Evolutionary conservation across 208 protist genomes (phyloP), one percentile per base, ranked within the genome.

Genomic region (Willaertia magna): DNA sequence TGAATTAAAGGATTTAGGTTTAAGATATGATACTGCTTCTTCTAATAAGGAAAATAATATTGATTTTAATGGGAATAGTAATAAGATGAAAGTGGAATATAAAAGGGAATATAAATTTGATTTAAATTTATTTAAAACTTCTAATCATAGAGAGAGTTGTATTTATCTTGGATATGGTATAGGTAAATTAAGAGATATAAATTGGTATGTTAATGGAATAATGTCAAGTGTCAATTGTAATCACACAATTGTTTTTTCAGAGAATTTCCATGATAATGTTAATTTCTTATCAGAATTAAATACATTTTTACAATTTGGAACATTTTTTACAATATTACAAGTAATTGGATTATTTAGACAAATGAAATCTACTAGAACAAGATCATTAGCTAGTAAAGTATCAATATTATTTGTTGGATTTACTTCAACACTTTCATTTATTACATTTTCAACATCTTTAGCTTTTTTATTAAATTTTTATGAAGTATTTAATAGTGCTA

Each of bases 401-500:
- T 83, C 78, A 42, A 30, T 55, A 49, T 43, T 83, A 12, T 47
- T 55, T 6, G 30, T 83, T 0, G 78, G 46, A 22, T 67, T 67
- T 67, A 67, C 55, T 6, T 55, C 46, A 59, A 83, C 78, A 55
- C 14, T 40, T 42, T 43, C 26, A 7, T 75, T 43, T 26, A 11
- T 43, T 75, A 42, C 16, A 0, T 42, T 75, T 20, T 43, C 61
- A 59, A 20, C 4, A 83, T 40, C 87, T 20, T 46, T 81, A 20
- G 30, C 47, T 20, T 81, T 26, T 42, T 2, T 84, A 14, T 44
- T 82, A 9, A 18, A 88, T 42, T 84, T 89, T 12, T 87, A 92
- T 44, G 74, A 43, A 42, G 44, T 92, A 12, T 93, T 93, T 87
- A 91, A 91, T 46, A 85, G 88, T n/a, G 92, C 91, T 46, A 86